phyloP scores from a whole-genome alignment of 345 rosid species.

The Leavenworthia alabamica region DNA sequence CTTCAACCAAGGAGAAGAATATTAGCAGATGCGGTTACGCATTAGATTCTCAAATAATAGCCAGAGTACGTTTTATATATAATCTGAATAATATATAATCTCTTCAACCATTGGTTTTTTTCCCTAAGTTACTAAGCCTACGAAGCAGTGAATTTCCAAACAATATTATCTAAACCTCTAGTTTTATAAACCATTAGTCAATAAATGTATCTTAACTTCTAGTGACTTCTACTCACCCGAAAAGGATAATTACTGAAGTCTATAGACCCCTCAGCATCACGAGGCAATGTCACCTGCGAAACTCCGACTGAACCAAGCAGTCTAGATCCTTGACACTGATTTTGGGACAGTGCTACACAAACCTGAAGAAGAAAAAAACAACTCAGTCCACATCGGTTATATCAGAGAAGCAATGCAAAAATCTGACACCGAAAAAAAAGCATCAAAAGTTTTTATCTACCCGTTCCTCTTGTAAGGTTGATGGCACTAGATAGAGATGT shows the following conservation, averaged over 20 bases:
- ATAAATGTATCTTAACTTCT: conserved; percentile 9
- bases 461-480: conserved; percentile 69
- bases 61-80: not conserved
- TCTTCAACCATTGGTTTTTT: conserved; percentile 6
- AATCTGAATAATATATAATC: not conserved
- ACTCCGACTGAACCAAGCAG: conserved; percentile 44
- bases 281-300: conserved; percentile 82
- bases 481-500: conserved; percentile 75
- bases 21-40: conserved; percentile 16
- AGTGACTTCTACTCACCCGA: conserved; percentile 63
- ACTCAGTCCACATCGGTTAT: conserved; percentile 18
- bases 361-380: conserved; percentile 44
- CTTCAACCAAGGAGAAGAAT: conserved; percentile 32
- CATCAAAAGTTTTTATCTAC: conserved; percentile 31
- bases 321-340: conserved; percentile 58
- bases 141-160: not conserved
- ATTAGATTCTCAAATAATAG: not conserved
- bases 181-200: not conserved
- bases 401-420: conserved; percentile 3
- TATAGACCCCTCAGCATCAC: conserved; percentile 78
- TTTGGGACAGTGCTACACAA: conserved; percentile 56
- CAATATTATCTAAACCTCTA: not conserved
- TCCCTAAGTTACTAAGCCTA: not conserved
- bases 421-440: not conserved
- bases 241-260: conserved; percentile 84